These are phyloP conservation scores for Suillus sp. DNA, from an alignment of 768 basidiomycete species.

Conservation along the genomic window DNA sequence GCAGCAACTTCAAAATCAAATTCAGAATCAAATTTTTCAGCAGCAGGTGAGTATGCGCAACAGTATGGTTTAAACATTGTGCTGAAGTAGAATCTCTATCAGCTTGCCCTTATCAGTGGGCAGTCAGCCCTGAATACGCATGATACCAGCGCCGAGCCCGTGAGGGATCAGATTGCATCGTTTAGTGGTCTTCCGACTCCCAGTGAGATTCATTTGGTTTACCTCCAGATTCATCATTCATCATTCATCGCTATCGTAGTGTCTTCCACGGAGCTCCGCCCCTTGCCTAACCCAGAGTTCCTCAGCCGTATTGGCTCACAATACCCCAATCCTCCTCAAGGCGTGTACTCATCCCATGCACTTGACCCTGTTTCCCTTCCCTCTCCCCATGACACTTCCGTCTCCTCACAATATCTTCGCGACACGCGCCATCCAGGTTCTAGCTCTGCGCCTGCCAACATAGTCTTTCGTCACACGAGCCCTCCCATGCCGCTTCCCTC, in stretches of 20 bases:
- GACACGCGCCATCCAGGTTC: slow-evolving; percentile 40
- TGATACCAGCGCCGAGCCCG: slow-evolving; percentile 37
- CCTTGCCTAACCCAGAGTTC: slow-evolving; percentile 59
- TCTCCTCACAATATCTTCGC: slow-evolving; percentile 30
- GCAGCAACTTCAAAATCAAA: slow-evolving; percentile 79
- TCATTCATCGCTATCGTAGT: slow-evolving; percentile 40
- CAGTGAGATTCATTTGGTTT: slow-evolving; percentile 43
- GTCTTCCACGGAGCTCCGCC: slow-evolving; percentile 66
- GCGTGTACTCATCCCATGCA: slow-evolving; percentile 27
- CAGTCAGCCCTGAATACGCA: slow-evolving; percentile 38
- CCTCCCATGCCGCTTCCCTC: slow-evolving; percentile 43
- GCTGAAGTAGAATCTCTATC: slow-evolving; percentile 19
- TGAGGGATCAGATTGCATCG: slow-evolving; percentile 35
- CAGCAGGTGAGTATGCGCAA: slow-evolving; percentile 66
- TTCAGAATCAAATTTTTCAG: slow-evolving; percentile 86
- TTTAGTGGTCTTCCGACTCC: slow-evolving; percentile 69
- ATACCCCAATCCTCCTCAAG: slow-evolving; percentile 36
- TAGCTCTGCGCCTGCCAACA: slow-evolving; percentile 70
- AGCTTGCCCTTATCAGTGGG: slow-evolving; percentile 73
- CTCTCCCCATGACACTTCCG: slow-evolving; percentile 32
- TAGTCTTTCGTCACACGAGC: slow-evolving; percentile 58
- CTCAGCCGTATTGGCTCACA: slow-evolving; percentile 63
- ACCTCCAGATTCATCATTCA: slow-evolving; percentile 10
- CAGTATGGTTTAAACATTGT: slow-evolving; percentile 2
- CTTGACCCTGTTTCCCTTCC: slow-evolving; percentile 30